Evolutionary conservation across 805 yeast species (phyloP).

Genomic region (Cyberlindnera americana): DNA sequence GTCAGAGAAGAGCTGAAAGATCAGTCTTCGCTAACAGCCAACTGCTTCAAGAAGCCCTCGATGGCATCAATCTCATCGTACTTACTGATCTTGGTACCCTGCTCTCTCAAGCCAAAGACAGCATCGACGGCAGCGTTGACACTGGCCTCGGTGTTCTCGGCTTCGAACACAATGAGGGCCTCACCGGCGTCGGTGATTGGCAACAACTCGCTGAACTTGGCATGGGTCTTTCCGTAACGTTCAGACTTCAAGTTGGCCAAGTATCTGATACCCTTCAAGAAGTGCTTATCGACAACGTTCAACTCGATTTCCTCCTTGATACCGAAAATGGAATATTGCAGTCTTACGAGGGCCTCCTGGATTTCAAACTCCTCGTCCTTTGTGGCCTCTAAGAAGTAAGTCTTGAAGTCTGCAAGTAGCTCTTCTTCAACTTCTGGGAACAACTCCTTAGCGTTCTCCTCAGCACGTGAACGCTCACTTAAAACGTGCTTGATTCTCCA

Average conservation of each 20-base stretch:
- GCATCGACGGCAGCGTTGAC: slow-evolving; percentile 38
- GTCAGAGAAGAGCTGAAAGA: not conserved
- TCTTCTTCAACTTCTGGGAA: slow-evolving; percentile 41
- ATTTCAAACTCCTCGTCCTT: slow-evolving; percentile 53
- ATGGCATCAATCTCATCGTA: slow-evolving; percentile 36
- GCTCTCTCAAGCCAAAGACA: slow-evolving; percentile 45
- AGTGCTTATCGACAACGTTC: slow-evolving; percentile 53
- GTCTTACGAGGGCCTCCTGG: slow-evolving; percentile 68
- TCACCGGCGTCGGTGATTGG: slow-evolving; percentile 36
- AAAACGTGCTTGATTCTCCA: slow-evolving; percentile 82
- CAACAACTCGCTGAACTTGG: slow-evolving; percentile 28
- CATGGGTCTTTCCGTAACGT: slow-evolving; percentile 46
- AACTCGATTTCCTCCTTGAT: slow-evolving; percentile 64
- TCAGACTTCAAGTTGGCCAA: slow-evolving; percentile 66
- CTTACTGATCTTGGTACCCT: slow-evolving; percentile 30
- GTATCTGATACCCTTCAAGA: slow-evolving; percentile 62
- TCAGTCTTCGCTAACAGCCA: slow-evolving; percentile 9
- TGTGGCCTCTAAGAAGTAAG: slow-evolving; percentile 52
- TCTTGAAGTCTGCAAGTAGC: slow-evolving; percentile 55
- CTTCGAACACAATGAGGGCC: slow-evolving; percentile 44
- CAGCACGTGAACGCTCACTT: slow-evolving; percentile 77
- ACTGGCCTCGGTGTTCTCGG: slow-evolving; percentile 40
- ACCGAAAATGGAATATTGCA: slow-evolving; percentile 83
- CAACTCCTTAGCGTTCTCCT: slow-evolving; percentile 51
- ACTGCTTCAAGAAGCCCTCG: slow-evolving; percentile 24